Base-by-base conservation (phyloP, 495 filamentous ascomycete species). In the Hapsidospora chrysogenum region DNA sequence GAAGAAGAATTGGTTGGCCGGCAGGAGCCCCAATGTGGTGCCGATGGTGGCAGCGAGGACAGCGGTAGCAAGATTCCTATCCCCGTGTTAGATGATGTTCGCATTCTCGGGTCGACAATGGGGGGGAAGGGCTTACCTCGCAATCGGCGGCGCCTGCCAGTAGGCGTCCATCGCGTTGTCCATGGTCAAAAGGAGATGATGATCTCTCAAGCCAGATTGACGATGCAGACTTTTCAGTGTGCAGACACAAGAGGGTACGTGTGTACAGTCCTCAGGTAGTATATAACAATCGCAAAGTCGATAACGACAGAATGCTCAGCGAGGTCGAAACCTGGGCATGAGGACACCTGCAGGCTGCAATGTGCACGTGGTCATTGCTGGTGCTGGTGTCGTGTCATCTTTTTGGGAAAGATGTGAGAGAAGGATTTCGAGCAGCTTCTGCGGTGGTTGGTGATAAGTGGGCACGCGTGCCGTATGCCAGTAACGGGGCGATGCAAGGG, bases 41-140 rank as follows among this genome's bases (percentile, higher is more conserved):
- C 77, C 61, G 28, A 74, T 61, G 13, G 70, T 53, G 15, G 74
- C 51, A 21, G 81, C 85, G 35, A 70, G 58, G 23, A 68, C 43
- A 41, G 83, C 57, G n/a, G 76, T 67, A 33, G 78, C 72, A 41
- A 85, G 52, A 30, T 77, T 85, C 60, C 83, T 87, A 52, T 15
- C 7, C 4, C 15, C 17, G 9, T 9, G 25, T 40, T 29, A 35
- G 36, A 17, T n/a, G n/a, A 40, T 42, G 26, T 4, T 15, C 13
- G 21, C 25, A 36, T 13, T 36, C 18, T n/a, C n/a, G n/a, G n/a
- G n/a, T n/a, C n/a, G n/a, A 17, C 26, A 25, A 10, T 19, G 14
- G 20, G n/a, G n/a, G 20, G 17, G n/a, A 29, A 21, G 29, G 20
- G 46, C 53, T 44, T 67, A 84, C 78, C 78, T 70, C 29, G 76